Percentiles rank a stretch among this genome's conserved stretches.
phyloP scores from a whole-genome alignment of 805 yeast species.

The Cyberlindnera maritima region DNA sequence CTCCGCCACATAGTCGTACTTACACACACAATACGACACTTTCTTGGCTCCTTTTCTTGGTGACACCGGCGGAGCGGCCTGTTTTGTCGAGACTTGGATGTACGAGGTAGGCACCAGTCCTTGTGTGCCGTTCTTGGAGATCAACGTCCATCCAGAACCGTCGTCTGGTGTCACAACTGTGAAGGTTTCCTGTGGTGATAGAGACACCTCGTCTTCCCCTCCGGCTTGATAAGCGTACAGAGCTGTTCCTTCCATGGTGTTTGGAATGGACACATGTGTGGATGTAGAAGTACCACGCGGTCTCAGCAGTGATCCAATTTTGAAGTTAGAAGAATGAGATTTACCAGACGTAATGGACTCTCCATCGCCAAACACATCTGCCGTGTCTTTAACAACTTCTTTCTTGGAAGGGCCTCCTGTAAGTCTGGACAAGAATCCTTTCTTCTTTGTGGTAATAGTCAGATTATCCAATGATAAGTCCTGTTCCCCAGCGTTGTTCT shows the following conservation, averaged over 20 bases:
- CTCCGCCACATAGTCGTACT: slow-evolving; percentile 29
- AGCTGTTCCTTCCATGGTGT: slow-evolving; percentile 41
- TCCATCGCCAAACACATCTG: slow-evolving; percentile 16
- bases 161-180: slow-evolving; percentile 66
- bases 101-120: slow-evolving; percentile 91
- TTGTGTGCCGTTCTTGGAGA: slow-evolving; percentile 46
- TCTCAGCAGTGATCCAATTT: slow-evolving; percentile 23
- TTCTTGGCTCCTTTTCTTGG: slow-evolving; percentile 17
- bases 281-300: slow-evolving; percentile 13
- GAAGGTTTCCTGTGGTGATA: slow-evolving; percentile 60
- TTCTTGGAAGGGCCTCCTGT: slow-evolving; percentile 21
- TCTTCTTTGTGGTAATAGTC: slow-evolving; percentile 50
- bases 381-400: slow-evolving; percentile 13
- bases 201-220: slow-evolving; percentile 72
- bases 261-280: slow-evolving; percentile 24
- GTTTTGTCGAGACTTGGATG: slow-evolving; percentile 43
- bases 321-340: slow-evolving; percentile 17
- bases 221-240: slow-evolving; percentile 42
- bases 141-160: slow-evolving; percentile 86
- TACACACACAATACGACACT: slow-evolving; percentile 20
- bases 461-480: slow-evolving; percentile 61
- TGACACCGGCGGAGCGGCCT: slow-evolving; percentile 22
- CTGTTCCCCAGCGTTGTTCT: slow-evolving; percentile 73
- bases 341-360: slow-evolving; percentile 19
- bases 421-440: slow-evolving; percentile 50